Evolutionary conservation across 2,329 filamentous ascomycete species (phyloP).

Genomic region (Botrytis fragariae): DNA sequence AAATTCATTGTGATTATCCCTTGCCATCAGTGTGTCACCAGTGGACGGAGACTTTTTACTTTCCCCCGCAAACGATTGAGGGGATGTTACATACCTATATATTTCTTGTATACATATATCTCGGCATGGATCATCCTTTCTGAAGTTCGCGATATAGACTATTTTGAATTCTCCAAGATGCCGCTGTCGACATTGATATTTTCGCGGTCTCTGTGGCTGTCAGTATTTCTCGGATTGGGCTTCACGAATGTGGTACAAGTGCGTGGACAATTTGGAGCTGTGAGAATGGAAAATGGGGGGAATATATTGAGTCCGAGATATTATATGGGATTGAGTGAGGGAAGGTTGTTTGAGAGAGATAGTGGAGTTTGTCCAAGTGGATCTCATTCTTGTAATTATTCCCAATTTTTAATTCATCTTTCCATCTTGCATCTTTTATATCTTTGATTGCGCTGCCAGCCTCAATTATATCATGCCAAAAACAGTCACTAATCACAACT

Average conservation of each 20-base stretch:
- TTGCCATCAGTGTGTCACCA: background rate
- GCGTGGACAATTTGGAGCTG: constrained; percentile 6
- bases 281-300: background rate
- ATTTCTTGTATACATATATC: background rate
- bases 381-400: constrained; percentile 33
- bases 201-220: background rate
- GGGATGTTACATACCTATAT: background rate
- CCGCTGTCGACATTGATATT: background rate
- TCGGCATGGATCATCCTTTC: background rate
- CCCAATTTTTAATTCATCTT: background rate
- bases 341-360: constrained; percentile 24
- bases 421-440: background rate
- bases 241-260: background rate
- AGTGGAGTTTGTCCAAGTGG: constrained; percentile 26
- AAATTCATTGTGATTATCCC: background rate
- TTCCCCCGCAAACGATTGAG: background rate
- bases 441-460: background rate
- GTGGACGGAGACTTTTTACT: background rate
- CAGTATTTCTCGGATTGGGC: background rate
- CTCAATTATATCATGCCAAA: background rate
- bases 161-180: background rate
- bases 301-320: constrained; percentile 31
- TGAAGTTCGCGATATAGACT: background rate
- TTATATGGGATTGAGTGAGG: constrained; percentile 26
- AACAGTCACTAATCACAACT: background rate